These are phyloP conservation scores for Phytophthora palmivora DNA, from an alignment of 352 stramenopile species.

Conservation along the genomic window DNA sequence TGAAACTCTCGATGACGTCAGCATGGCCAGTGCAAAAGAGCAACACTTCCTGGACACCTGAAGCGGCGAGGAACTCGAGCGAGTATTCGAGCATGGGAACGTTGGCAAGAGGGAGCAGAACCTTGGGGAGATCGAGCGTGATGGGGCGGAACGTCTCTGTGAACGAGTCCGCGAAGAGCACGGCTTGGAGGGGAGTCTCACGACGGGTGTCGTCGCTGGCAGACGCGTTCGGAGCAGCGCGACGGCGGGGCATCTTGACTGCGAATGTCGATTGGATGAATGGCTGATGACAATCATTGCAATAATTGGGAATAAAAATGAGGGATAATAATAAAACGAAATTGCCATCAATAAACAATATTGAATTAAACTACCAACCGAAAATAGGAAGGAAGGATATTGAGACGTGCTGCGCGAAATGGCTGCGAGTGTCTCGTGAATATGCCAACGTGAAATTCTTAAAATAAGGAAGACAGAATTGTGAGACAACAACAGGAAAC, in stretches of 20 bases:
- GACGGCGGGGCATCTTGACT: slow-evolving; percentile 18
- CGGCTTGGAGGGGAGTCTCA: slow-evolving; percentile 95
- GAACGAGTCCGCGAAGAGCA: slow-evolving; percentile 98
- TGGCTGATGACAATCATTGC: slow-evolving; percentile 1
- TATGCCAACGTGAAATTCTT: no score
- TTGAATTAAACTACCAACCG: no score
- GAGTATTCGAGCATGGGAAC: slow-evolving; percentile 97
- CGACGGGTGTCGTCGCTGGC: slow-evolving; percentile 82
- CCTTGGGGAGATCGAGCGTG: slow-evolving; percentile 89
- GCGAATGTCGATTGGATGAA: slow-evolving; percentile 2
- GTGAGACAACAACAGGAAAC: no score
- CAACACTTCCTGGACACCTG: slow-evolving; percentile 96
- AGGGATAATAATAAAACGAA: no score
- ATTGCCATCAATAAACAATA: no score
- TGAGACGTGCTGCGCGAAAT: no score
- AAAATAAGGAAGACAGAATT: no score
- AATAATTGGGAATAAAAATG: background rate
- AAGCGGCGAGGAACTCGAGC: slow-evolving; percentile 95
- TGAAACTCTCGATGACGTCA: slow-evolving; percentile 89
- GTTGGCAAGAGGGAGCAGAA: slow-evolving; percentile 96
- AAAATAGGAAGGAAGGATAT: no score
- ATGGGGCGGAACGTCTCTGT: slow-evolving; percentile 94
- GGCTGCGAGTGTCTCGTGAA: no score
- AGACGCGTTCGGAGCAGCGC: slow-evolving; percentile 14
- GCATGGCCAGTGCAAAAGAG: slow-evolving; percentile 93